Base-by-base conservation (phyloP, 208 protist genomes). In the Trypanosoma platydactyli region DNA sequence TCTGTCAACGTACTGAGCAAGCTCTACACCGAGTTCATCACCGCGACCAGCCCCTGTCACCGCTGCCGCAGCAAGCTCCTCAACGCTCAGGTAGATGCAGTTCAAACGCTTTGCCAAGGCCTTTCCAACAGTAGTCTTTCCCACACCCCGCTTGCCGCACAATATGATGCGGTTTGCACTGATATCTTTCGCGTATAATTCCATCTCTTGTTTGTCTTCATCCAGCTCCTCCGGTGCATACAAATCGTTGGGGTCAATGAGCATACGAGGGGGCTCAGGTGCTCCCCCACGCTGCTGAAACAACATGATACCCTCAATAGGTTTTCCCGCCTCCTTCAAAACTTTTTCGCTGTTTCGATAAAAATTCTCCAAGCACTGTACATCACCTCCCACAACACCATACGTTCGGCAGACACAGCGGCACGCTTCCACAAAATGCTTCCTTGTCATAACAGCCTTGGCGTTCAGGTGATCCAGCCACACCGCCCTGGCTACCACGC, bases 141-240 rank as follows among this genome's bases (percentile, higher is more conserved):
- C 90, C 0, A 80, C 68, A 33, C 67, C 70, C 4, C 70, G 40
- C 18, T 65, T 51, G 9, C 90, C 90, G 50, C 75, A 68, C 4
- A 95, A 30, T 22, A 90, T 48, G 60, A 95, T 84, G 51, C 90
- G 86, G 57, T 86, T 91, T 3, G 52, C 41, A 66, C 66, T 81
- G 33, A 60, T 46, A 22, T 75, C 67, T 15, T 59, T 49, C 15
- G 68, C 69, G 62, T 81, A 77, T 27, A 74, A 59, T 33, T 81
- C 69, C 12, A 42, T 66, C 30, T 87, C 79, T 51, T 73, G 71
- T 18, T 82, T 73, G 55, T 73, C 69, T 13, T 52, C 53, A 30
- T 80, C 77, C 33, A 95, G 77, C 52, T 89, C 83, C 18, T 91
- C 84, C 4, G 79, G 65, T 25, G 84, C 33, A 65, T 88, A 93